phyloP scores from a whole-genome alignment of 176 grass and related monocot species.

The Zoysia pacifica region DNA sequence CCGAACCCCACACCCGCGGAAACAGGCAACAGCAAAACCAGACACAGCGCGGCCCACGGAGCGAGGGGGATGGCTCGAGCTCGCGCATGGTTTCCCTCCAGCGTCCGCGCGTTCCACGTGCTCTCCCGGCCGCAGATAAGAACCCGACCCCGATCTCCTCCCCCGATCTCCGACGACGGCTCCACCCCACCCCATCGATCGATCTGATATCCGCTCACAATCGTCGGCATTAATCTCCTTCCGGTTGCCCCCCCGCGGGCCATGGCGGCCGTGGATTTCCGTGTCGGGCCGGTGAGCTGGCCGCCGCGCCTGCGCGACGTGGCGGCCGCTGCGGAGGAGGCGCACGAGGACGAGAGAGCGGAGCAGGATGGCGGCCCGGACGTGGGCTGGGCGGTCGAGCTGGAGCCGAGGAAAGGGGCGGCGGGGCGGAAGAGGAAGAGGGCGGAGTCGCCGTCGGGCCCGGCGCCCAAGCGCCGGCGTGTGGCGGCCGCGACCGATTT shows the following conservation, averaged over 20 bases:
- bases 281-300: background rate
- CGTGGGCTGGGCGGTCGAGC: slow-evolving; percentile 12
- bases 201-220: background rate
- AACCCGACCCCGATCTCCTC: background rate
- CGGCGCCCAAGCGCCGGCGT: slow-evolving; percentile 22
- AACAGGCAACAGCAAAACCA: background rate
- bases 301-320: background rate
- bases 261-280: slow-evolving; percentile 41
- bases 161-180: background rate
- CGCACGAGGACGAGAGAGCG: background rate
- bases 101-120: slow-evolving; percentile 18
- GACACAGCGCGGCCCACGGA: background rate
- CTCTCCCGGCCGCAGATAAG: background rate
- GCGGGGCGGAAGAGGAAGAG: background rate
- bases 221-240: background rate
- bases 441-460: background rate
- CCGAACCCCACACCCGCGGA: too few species aligned
- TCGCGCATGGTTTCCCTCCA: background rate
- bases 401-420: slow-evolving; percentile 6
- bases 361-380: background rate
- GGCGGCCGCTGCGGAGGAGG: background rate
- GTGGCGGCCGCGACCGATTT: background rate
- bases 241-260: background rate
- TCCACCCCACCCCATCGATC: background rate
- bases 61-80: background rate